Evolutionary conservation across 495 filamentous ascomycete genomes (phyloP), one percentile per base, ranked within the genome.

Genomic region (Xylaria grammica): DNA sequence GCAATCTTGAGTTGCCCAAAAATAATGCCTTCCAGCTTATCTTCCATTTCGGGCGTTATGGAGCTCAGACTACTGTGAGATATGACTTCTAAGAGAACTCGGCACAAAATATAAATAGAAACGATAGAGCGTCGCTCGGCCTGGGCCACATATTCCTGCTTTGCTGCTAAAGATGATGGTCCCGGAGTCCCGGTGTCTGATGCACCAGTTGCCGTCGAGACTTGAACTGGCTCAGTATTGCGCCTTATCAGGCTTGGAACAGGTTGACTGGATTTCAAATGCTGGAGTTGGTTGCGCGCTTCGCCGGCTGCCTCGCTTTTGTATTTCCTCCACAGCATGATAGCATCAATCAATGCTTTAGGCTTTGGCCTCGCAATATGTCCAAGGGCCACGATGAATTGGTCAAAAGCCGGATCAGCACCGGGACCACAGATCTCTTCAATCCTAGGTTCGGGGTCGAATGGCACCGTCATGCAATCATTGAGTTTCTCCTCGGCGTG

Each of bases 251-350:
- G 67, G 11, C 73, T 68, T 7, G 72, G 72, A 1, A 65, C 56
- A 45, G 69, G 70, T 13, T 69, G 53, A 30, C 65, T 72, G 27
- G 65, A 74, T 32, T 70, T 76, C 77, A 90, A 84, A 70, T 90
- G 87, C 57, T 87, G 88, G 38, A 91, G 79, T 69, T 90, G 85
- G 26, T 50, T 67, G 3, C 84, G 77, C 19, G 82, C 84, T 56
- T 85, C 83, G 58, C 84, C 86, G 29, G 93, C 91, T 11, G 91
- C 88, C 77, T 97, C 95, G 67, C 93, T 94, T 77, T 97, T 97
- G 44, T 85, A 88, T 75, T 97, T 97, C 44, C 96, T 86, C 95
- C 95, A 99, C 22, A 93, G 86, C 92, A 99, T 98, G 65, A 98
- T 90, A 10, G 92, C 92, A 76, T 98, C 94, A 67, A 99, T 97